Base-by-base conservation (phyloP, 2,329 filamentous ascomycete species). In the Aspergillus ochraceoroseus region DNA sequence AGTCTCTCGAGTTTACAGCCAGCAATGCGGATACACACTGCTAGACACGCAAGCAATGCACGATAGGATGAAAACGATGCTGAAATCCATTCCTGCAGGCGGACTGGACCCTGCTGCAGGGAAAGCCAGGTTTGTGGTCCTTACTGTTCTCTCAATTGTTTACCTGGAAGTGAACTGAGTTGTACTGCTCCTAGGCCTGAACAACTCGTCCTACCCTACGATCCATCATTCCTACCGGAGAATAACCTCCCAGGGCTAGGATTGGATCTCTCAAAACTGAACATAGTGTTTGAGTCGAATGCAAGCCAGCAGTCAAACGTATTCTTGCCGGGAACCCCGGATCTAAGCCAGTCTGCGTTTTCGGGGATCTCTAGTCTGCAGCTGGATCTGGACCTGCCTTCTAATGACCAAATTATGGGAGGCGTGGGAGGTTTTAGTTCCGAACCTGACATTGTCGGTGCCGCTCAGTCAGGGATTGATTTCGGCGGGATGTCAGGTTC, bases 1-100 rank as follows among this genome's bases (percentile, higher is more conserved):
- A 4, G 79, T 95, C 11, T 84, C 87, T 2, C 79, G 85, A 33
- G 88, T 96, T 12, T 95, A 87, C 62, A 74, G 79, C 17, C 85
- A 95, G 60, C 89, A 98, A 65, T 94, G 85, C 55, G 75, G 76
- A 25, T 98, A 95, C 61, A 79, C 95, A 15, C 79, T 95, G 32
- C 74, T 77, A 2, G 92, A 96, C 57, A 81, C 82, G 2, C 82
- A 89, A 62, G 80, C 77, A 51, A 80, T 85, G 25, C 82, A 87
- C 52, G 76, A 80, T 45, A 79, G 79, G 51, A 86, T 96, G 75
- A 75, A 77, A 49, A 69, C 77, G 2, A 77, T 88, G 58, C 70
- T 85, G 47, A 78, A 73, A 35, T 66, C 74, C 5, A 62, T 82
- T 37, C 68, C 72, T 25, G 69, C 71, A 12, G 75, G 76, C 41